phyloP scores from a whole-genome alignment of 164 flowering plant genomes.

The Vitis rupestris region DNA sequence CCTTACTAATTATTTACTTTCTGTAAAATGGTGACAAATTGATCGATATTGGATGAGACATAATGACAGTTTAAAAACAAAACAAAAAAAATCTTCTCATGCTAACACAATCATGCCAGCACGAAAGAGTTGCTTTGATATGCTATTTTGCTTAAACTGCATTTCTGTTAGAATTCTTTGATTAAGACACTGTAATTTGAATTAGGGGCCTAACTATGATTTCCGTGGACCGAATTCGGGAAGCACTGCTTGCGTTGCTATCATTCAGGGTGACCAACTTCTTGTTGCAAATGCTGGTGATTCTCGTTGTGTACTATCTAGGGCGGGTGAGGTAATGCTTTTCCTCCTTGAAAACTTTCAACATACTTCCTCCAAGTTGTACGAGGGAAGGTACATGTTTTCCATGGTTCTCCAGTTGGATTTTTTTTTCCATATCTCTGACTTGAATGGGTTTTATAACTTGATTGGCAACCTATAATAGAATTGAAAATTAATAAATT shows the following conservation, averaged over 20 bases:
- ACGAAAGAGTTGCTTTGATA: neutral
- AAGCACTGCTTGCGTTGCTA: conserved; percentile 93
- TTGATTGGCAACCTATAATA: no score
- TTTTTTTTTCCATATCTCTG: conserved; percentile 1
- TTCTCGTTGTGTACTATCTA: conserved; percentile 96
- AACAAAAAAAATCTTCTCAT: no score
- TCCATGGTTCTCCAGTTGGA: neutral
- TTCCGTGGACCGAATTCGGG: conserved; percentile 95
- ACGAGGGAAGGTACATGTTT: neutral
- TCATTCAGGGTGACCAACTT: conserved; percentile 71
- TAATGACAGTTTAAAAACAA: no score
- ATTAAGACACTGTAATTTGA: neutral
- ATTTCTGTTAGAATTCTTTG: no score
- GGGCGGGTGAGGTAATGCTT: conserved; percentile 86
- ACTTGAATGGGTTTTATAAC: no score
- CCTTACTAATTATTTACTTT: no score
- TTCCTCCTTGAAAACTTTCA: neutral
- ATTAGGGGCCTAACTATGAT: conserved; percentile 95
- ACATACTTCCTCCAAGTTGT: neutral
- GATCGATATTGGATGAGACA: no score
- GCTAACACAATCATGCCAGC: no score
- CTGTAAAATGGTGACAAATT: no score
- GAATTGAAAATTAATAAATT: no score
- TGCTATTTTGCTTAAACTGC: neutral
- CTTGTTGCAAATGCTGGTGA: conserved; percentile 99